These are phyloP conservation scores for Fusarium anguioides DNA, from an alignment of 2,329 filamentous ascomycete species.

Conservation along the genomic window DNA sequence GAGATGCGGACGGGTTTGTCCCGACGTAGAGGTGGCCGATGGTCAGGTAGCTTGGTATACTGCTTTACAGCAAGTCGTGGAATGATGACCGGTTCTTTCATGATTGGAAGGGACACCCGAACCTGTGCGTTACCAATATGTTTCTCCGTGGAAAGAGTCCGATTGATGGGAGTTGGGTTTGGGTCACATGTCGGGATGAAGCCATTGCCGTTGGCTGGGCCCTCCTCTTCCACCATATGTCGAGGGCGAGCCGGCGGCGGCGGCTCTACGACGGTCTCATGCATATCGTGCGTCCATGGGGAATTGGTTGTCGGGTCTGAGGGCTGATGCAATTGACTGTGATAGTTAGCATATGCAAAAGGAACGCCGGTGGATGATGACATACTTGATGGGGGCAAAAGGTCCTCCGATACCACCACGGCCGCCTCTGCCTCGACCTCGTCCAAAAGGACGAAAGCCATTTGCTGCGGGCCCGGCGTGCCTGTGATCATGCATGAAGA, in stretches of 20 bases:
- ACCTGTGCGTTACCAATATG: conserved; percentile 87
- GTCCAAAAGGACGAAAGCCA: conserved; percentile 78
- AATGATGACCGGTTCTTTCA: conserved; percentile 77
- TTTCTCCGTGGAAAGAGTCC: conserved; percentile 84
- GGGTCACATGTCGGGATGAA: conserved; percentile 67
- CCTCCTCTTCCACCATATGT: conserved; percentile 58
- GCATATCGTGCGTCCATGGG: conserved; percentile 94
- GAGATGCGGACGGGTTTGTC: conserved; percentile 98
- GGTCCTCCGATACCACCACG: conserved; percentile 69
- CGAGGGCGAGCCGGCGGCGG: conserved; percentile 54
- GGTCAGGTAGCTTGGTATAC: conserved; percentile 93
- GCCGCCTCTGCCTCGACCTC: conserved; percentile 72
- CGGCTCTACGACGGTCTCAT: conserved; percentile 73
- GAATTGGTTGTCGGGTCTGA: conserved; percentile 74
- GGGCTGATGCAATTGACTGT: conserved; percentile 56
- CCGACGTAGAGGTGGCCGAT: conserved; percentile 90
- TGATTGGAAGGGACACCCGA: conserved; percentile 80
- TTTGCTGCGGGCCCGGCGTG: conserved; percentile 81
- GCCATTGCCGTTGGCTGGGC: conserved; percentile 65
- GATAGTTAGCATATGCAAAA: conserved; percentile 42
- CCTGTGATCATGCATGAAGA: conserved; percentile 97
- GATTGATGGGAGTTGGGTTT: conserved; percentile 74
- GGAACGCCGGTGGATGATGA: conserved; percentile 33
- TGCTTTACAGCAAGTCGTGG: conserved; percentile 84
- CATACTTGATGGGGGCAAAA: conserved; percentile 73